phyloP scores from a whole-genome alignment of 1,284 basidiomycete genomes.

The Meira miltonrushii region DNA sequence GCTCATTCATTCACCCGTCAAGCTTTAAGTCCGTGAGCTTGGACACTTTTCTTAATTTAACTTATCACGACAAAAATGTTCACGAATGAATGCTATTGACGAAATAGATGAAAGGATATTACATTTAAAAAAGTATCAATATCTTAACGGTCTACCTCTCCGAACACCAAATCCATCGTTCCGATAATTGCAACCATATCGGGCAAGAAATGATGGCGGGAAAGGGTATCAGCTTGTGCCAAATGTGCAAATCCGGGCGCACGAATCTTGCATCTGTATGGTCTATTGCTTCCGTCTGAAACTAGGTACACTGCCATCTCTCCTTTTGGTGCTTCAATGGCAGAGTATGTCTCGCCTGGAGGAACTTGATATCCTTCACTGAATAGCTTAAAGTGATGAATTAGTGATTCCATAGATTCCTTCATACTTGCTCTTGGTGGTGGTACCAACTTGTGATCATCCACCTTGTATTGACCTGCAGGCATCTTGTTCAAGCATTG shows the following conservation, averaged over 20 bases:
- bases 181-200: constrained; percentile 52
- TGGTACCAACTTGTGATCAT: constrained; percentile 96
- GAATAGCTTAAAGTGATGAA: constrained; percentile 96
- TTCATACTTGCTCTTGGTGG: constrained; percentile 97
- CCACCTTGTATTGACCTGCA: constrained; percentile 83
- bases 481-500: constrained; percentile 93
- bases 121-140: no score
- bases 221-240: constrained; percentile 49
- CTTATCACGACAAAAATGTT: no score
- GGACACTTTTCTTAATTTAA: no score
- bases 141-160: constrained; percentile 46
- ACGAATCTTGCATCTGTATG: constrained; percentile 51
- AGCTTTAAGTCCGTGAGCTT: no score
- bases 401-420: constrained; percentile 87
- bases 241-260: constrained; percentile 51
- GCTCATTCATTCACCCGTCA: no score
- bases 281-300: constrained; percentile 50
- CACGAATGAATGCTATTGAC: no score
- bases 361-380: constrained; percentile 72
- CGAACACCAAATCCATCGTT: constrained; percentile 50
- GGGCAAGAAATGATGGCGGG: constrained; percentile 46
- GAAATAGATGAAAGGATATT: no score
- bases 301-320: constrained; percentile 67
- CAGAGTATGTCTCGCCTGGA: constrained; percentile 87
- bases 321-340: constrained; percentile 97